Percentiles rank a stretch among this genome's conserved stretches.
phyloP scores from a whole-genome alignment of 805 yeast species.

The Cyberlindnera saturnus region DNA sequence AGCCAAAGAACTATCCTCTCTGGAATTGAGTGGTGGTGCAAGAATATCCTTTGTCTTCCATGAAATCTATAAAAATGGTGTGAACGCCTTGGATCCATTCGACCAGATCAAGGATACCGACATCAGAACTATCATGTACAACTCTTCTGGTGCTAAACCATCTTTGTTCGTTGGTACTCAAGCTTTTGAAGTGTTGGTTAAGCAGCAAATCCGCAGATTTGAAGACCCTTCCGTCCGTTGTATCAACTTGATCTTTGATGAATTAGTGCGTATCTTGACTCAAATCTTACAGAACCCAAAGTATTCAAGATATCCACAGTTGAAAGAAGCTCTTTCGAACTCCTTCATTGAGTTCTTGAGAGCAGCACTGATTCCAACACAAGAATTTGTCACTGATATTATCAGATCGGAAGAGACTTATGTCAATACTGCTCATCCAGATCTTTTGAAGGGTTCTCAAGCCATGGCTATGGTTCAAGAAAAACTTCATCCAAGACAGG shows the following conservation, averaged over 20 bases:
- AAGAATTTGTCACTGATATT: conserved; percentile 75
- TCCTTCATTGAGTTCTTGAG: conserved; percentile 76
- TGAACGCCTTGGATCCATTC: conserved; percentile 88
- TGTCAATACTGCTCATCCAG: conserved; percentile 97
- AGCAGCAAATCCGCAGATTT: conserved; percentile 87
- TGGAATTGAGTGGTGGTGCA: conserved; percentile 96
- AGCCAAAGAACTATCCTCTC: conserved; percentile 78
- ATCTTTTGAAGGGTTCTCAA: conserved; percentile 86
- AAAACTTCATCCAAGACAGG: conserved; percentile 65
- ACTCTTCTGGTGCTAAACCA: conserved; percentile 94
- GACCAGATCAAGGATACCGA: conserved; percentile 95
- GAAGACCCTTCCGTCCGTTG: conserved; percentile 91
- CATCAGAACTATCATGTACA: conserved; percentile 94
- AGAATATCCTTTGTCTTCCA: conserved; percentile 96
- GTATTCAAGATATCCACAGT: conserved; percentile 83
- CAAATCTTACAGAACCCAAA: conserved; percentile 79
- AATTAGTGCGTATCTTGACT: conserved; percentile 75
- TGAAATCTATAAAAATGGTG: conserved; percentile 90
- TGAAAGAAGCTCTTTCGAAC: conserved; percentile 80
- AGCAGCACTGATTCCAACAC: conserved; percentile 77
- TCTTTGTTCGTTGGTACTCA: conserved; percentile 95
- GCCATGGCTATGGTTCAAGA: conserved; percentile 92
- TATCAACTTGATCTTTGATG: conserved; percentile 87
- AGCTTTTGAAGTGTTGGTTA: conserved; percentile 92
- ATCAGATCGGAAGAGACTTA: conserved; percentile 86